These are phyloP conservation scores for Santalum album DNA, from an alignment of 164 flowering plant species.

Conservation along the genomic window DNA sequence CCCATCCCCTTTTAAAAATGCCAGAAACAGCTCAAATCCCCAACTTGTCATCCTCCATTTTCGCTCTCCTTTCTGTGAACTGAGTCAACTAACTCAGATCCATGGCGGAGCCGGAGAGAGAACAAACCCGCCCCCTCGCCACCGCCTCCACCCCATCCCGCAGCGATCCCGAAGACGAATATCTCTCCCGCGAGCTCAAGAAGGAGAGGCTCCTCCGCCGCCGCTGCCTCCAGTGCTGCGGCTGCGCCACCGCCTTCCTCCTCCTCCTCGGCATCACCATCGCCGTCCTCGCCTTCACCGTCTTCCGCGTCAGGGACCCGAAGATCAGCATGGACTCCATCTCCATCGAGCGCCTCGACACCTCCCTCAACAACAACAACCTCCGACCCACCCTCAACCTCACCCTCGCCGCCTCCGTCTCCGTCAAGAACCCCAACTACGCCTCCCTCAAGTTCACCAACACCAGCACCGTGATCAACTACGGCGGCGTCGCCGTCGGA, in stretches of 20 bases:
- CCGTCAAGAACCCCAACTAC: neutral
- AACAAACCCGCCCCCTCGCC: neutral
- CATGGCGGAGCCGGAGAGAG: neutral
- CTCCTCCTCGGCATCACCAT: slow-evolving; percentile 15
- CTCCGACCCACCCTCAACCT: neutral
- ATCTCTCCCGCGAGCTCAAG: neutral
- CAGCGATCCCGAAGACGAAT: slow-evolving; percentile 18
- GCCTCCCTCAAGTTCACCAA: slow-evolving; percentile 10
- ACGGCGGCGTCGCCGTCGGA: slow-evolving; percentile 25
- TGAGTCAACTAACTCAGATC: too few species aligned
- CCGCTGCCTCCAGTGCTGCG: slow-evolving; percentile 26
- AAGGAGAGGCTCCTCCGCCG: slow-evolving; percentile 1
- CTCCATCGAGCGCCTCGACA: slow-evolving; percentile 12
- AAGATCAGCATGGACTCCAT: slow-evolving; percentile 23
- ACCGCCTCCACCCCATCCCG: neutral
- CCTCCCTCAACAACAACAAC: neutral
- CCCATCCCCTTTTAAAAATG: too few species aligned
- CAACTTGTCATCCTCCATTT: too few species aligned
- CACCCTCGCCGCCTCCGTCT: neutral
- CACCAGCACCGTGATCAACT: slow-evolving; percentile 21
- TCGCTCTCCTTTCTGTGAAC: too few species aligned
- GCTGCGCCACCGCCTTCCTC: slow-evolving; percentile 26
- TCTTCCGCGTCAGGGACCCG: slow-evolving; percentile 37
- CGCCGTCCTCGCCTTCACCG: slow-evolving; percentile 33
- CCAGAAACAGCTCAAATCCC: too few species aligned